Base-by-base conservation (phyloP, 164 flowering plant species). In the Vitis cinerea region DNA sequence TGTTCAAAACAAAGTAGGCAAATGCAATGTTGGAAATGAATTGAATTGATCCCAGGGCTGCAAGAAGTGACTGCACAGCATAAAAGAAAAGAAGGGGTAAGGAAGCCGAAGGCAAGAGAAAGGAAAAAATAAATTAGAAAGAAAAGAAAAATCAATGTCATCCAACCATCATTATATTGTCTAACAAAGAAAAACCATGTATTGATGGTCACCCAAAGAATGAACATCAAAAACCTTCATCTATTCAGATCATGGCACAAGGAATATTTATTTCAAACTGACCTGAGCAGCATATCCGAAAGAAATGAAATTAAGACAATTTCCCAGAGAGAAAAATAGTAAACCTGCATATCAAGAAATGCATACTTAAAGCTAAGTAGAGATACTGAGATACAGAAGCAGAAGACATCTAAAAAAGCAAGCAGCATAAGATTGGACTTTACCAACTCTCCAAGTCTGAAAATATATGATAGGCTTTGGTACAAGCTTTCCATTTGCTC, bases 231-330 rank as follows among this genome's bases (percentile, higher is more conserved):
- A 37, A 7, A 50, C 37, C 11, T 29, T 70, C 2, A 27, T 29
- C 71, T 11, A 2, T 12, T 59, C 37, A n/a, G 11, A 27, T 17
- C 44, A 52, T 16, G 49, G n/a, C 19, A 29, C 30, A 29, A 57
- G 67, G 14, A 31, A 50, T 2, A 47, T 64, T 4, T 56, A 2
- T 13, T 55, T 10, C 47, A 37, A 37, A 76, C 88, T 78, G 15
- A 95, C 99, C 99, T 93, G 99, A 71, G 99, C 99, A 83, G 99
- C 99, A 90, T 95, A 93, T 64, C 96, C 99, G 71, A 95, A 95
- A 15, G 99, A 95, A 76, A 95, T 81, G 80, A 95, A 95, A 77
- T 95, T 95, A 51, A 95, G 89, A 74, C 97, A 91, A 83, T 95
- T 95, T 60, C 98, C 99, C 63, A 95, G 68, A 69, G 92, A 74